Base-by-base conservation (phyloP, 106 monocot genomes). In the Narthecium ossifragum region DNA sequence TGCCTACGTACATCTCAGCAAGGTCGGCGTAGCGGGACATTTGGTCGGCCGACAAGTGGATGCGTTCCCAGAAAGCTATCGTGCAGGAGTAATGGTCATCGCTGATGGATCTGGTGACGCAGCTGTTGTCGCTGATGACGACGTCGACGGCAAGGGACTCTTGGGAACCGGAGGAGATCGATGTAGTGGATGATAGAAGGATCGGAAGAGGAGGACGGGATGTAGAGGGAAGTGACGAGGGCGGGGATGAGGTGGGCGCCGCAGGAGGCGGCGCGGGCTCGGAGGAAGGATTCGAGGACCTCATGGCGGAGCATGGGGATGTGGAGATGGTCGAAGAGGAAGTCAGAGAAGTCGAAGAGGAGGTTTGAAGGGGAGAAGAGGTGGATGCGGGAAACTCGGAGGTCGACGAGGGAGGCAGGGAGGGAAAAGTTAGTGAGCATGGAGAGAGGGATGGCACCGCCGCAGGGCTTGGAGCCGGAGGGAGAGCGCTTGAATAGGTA, bases 261-360 rank as follows among this genome's bases (percentile, higher is more conserved):
- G 54, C 18, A 28, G 41, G 76, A 73, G 20, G 51, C 61, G 43
- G 92, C 92, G 41, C 92, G 77, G 52, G 32, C 6, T 46, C 92
- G 77, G 66, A 92, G 78, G 78, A 92, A 92, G 59, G 92, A 60
- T 66, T 92, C 92, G 70, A 92, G 84, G 45, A 92, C 78, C 70
- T 88, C 87, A 36, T 88, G 87, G 55, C 88, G 83, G 69, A 92
- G 87, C 88, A 92, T 92, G 67, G 92, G 88, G 62, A 88, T 92
- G 74, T 88, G 74, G 55, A 73, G 77, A 39, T 57, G 63, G 22
- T 72, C 69, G 36, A 34, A 62, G n/a, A 88, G 84, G 47, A 75
- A 60, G 38, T 53, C 51, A 59, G 84, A 68, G 81, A 87, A 92
- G 70, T 87, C 84, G 62, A 73, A 69, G 72, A 61, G 9, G 77